Conservation (phyloP, 2,329 filamentous ascomycete species). For the Pseudocercospora vitis region DNA sequence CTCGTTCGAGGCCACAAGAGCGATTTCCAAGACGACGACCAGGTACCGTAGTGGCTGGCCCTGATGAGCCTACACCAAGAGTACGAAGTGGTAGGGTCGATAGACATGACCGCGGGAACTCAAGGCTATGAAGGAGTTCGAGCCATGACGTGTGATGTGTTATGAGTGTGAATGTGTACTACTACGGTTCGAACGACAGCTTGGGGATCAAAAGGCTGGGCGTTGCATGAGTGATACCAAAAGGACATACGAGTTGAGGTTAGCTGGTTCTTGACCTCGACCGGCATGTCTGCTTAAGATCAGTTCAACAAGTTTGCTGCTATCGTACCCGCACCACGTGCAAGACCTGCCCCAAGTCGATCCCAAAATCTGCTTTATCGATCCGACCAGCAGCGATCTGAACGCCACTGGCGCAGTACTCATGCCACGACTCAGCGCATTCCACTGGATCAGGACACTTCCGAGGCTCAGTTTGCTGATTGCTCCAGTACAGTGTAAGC, state of each 20-base stretch:
- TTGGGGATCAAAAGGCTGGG: not conserved
- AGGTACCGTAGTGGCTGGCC: conserved; percentile 1
- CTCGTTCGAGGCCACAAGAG: conserved; percentile 26
- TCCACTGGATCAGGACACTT: too few species aligned
- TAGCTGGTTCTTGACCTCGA: conserved; percentile 7
- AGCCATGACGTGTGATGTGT: not conserved
- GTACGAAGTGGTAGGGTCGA: conserved; percentile 1
- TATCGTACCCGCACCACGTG: too few species aligned
- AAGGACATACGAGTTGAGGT: conserved; percentile 3
- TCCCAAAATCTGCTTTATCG: not conserved
- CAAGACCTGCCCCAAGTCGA: too few species aligned
- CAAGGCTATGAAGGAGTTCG: not conserved
- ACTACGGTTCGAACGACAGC: conserved; percentile 2
- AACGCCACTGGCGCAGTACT: too few species aligned
- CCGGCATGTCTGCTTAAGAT: not conserved
- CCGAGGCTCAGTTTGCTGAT: too few species aligned
- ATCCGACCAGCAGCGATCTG: too few species aligned
- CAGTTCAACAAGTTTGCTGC: not conserved
- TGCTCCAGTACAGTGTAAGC: too few species aligned
- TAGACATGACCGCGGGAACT: conserved; percentile 1
- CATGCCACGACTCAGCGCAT: too few species aligned
- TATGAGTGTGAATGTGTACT: conserved; percentile 1
- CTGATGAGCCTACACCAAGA: not conserved
- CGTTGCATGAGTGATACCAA: conserved; percentile 6
- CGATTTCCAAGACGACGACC: conserved; percentile 13